Evolutionary conservation across 306 rosid genomes (phyloP).

Genomic region (Clitoria ternatea): DNA sequence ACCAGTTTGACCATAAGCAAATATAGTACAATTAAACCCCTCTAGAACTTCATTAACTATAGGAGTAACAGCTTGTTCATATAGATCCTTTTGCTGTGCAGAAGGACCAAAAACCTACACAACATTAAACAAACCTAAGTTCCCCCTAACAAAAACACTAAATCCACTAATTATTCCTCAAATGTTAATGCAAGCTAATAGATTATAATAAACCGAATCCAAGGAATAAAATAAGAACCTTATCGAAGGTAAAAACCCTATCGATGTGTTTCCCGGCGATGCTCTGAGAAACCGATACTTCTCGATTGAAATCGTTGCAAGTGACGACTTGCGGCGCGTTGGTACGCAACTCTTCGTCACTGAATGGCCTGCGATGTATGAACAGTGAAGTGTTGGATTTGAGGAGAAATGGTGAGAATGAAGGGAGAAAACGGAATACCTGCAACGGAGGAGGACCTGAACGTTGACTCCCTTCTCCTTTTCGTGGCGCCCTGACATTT

Average conservation of each 20-base stretch:
- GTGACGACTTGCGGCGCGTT: conserved; percentile 89
- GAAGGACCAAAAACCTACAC: conserved; percentile 84
- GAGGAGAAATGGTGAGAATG: neutral
- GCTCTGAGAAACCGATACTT: conserved; percentile 84
- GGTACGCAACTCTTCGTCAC: conserved; percentile 83
- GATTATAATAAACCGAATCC: neutral
- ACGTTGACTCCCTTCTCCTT: conserved; percentile 96
- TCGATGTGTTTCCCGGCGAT: conserved; percentile 91
- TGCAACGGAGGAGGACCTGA: conserved; percentile 94
- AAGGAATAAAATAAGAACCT: conserved; percentile 38
- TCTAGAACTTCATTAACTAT: conserved; percentile 86
- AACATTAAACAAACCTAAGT: neutral
- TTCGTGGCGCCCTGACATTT: conserved; percentile 79
- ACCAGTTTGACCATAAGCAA: conserved; percentile 96
- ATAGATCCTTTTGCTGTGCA: conserved; percentile 80
- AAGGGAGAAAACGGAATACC: conserved; percentile 31
- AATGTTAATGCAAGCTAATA: neutral
- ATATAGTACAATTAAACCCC: conserved; percentile 90
- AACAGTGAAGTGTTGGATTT: neutral
- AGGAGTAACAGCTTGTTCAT: conserved; percentile 80
- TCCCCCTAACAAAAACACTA: neutral
- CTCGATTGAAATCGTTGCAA: conserved; percentile 72
- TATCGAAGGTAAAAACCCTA: conserved; percentile 84
- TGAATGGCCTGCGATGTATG: conserved; percentile 55
- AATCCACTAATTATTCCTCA: too few species aligned